phyloP scores from a whole-genome alignment of 176 grass and related monocot species.

The Oryza australiensis region DNA sequence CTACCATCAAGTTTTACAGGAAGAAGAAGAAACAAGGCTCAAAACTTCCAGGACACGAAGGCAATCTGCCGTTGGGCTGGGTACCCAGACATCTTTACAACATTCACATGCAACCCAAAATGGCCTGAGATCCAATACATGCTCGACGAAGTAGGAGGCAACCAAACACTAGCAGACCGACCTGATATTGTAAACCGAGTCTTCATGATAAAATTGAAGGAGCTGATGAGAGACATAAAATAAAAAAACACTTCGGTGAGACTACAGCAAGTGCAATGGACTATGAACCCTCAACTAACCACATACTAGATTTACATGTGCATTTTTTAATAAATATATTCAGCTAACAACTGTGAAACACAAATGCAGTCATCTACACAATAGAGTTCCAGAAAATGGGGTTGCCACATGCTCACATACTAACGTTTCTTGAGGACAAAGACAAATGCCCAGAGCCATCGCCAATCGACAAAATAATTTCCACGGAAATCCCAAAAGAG shows the following conservation, averaged over 20 bases:
- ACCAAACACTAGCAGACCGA: not conserved
- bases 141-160: not conserved
- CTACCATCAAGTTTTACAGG: constrained; percentile 4
- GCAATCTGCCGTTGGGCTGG: not conserved
- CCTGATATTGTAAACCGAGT: constrained; percentile 24
- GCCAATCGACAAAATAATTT: no score
- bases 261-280: not conserved
- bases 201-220: constrained; percentile 36
- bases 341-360: not conserved
- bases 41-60: constrained; percentile 37
- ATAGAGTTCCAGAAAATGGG: constrained; percentile 34
- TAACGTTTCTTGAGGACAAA: constrained; percentile 17
- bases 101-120: constrained; percentile 40
- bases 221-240: constrained; percentile 12
- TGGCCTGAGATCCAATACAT: constrained; percentile 37
- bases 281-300: no score
- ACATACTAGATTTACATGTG: no score
- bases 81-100: constrained; percentile 31
- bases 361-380: not conserved
- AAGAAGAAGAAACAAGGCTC: constrained; percentile 15
- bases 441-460: no score
- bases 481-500: no score
- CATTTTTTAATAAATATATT: no score
- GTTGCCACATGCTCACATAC: constrained; percentile 35
- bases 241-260: constrained; percentile 10